Percentiles rank a stretch among this genome's conserved stretches.
Conservation (phyloP, 2,329 filamentous ascomycete species). For the Parastagonospora nodorum region DNA sequence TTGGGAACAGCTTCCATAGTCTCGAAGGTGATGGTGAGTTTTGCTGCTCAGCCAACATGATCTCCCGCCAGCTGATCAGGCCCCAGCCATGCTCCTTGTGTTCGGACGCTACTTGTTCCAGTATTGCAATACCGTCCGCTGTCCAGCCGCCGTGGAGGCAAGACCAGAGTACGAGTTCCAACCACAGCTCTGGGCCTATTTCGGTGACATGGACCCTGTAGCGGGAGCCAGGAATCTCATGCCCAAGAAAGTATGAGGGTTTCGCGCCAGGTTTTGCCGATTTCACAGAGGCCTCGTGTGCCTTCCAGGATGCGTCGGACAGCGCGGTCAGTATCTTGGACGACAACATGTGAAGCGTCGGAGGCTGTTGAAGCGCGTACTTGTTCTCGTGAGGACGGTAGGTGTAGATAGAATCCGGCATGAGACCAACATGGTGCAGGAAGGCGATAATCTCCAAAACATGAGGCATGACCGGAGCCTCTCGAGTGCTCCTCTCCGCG, state of each 20-base stretch:
- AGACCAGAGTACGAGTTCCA: constrained; percentile 59
- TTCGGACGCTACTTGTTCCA: constrained; percentile 36
- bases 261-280: constrained; percentile 36
- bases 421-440: constrained; percentile 53
- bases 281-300: constrained; percentile 48
- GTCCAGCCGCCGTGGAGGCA: constrained; percentile 56
- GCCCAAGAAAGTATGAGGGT: constrained; percentile 48
- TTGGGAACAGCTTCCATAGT: constrained; percentile 32
- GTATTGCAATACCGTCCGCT: constrained; percentile 48
- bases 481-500: constrained; percentile 23
- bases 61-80: constrained; percentile 51
- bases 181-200: constrained; percentile 54
- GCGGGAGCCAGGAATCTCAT: constrained; percentile 51
- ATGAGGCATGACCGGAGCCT: constrained; percentile 46
- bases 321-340: constrained; percentile 55
- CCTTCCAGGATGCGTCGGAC: constrained; percentile 57
- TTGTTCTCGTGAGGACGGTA: constrained; percentile 41
- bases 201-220: constrained; percentile 49
- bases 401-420: constrained; percentile 53
- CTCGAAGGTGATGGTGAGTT: constrained; percentile 14
- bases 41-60: constrained; percentile 40
- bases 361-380: constrained; percentile 52
- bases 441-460: constrained; percentile 55
- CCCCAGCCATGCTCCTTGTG: constrained; percentile 30
- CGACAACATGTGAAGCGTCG: constrained; percentile 54